Conservation (phyloP, 2,329 filamentous ascomycete genomes). For the Phialophora chinensis region DNA sequence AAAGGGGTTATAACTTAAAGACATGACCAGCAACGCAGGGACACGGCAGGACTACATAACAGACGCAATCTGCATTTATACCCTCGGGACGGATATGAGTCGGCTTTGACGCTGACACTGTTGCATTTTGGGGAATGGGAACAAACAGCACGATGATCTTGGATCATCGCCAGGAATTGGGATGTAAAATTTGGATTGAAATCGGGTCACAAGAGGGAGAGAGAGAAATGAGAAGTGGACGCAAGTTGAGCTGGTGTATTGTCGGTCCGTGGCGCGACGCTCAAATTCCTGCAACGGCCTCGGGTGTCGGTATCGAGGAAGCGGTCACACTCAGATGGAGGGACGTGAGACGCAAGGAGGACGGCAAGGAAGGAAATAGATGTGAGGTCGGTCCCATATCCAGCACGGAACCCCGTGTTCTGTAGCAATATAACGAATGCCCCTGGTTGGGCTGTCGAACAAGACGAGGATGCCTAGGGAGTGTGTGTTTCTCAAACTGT, state of each 20-base stretch:
- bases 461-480: neutral
- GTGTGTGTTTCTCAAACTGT: no score
- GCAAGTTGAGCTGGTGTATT: neutral
- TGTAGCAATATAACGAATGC: constrained; percentile 3
- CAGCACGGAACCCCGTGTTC: neutral
- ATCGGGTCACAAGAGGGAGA: neutral
- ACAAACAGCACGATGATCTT: neutral
- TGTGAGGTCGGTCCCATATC: neutral
- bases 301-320: neutral
- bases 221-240: neutral
- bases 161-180: neutral
- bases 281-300: neutral
- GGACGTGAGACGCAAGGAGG: neutral
- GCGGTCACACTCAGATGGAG: neutral
- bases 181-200: neutral
- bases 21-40: constrained; percentile 5
- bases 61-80: constrained; percentile 8
- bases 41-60: neutral
- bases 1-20: neutral
- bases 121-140: neutral
- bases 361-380: neutral
- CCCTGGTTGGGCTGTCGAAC: neutral
- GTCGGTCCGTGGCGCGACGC: neutral
- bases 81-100: neutral
- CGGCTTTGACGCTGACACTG: neutral